Evolutionary conservation across 2,329 filamentous ascomycete genomes (phyloP).

Genomic region (Ustulina deusta): DNA sequence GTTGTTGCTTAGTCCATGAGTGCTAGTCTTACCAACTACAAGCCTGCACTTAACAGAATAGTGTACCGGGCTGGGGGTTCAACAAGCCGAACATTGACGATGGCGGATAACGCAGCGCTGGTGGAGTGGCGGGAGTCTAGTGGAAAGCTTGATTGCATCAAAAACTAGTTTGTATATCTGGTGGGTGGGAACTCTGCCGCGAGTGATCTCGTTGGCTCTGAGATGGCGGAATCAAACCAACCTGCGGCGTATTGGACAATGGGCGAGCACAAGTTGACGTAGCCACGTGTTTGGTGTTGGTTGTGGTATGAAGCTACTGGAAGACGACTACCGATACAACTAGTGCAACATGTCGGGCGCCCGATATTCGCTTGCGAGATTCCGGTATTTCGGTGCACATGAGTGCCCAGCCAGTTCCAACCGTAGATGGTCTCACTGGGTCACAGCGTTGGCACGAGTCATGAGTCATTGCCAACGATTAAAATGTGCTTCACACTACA

Average conservation of each 20-base stretch:
- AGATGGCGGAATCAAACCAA: slow-evolving; percentile 42
- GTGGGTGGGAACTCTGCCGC: slow-evolving; percentile 49
- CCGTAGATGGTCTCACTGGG: slow-evolving; percentile 16
- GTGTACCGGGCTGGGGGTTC: slow-evolving; percentile 56
- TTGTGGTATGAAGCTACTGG: background rate
- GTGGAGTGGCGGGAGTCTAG: slow-evolving; percentile 64
- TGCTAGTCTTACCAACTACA: slow-evolving; percentile 66
- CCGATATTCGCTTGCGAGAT: background rate
- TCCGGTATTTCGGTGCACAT: background rate
- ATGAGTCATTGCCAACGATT: slow-evolving; percentile 34
- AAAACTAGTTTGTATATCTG: slow-evolving; percentile 54
- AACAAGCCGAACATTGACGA: slow-evolving; percentile 62
- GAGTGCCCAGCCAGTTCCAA: too few species aligned
- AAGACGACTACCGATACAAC: background rate
- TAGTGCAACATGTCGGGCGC: background rate
- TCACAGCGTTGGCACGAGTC: slow-evolving; percentile 19
- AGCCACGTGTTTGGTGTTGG: slow-evolving; percentile 29
- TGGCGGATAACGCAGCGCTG: slow-evolving; percentile 61
- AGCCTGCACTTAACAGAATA: slow-evolving; percentile 55
- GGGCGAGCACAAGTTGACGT: background rate
- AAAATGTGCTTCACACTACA: slow-evolving; percentile 6
- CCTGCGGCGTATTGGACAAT: background rate
- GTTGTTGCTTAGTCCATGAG: slow-evolving; percentile 55
- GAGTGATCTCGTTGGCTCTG: slow-evolving; percentile 59
- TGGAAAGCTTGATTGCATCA: slow-evolving; percentile 58